These are phyloP conservation scores for Aureobasidium sp. DNA, from an alignment of 2,329 filamentous ascomycete species.

Conservation along the genomic window DNA sequence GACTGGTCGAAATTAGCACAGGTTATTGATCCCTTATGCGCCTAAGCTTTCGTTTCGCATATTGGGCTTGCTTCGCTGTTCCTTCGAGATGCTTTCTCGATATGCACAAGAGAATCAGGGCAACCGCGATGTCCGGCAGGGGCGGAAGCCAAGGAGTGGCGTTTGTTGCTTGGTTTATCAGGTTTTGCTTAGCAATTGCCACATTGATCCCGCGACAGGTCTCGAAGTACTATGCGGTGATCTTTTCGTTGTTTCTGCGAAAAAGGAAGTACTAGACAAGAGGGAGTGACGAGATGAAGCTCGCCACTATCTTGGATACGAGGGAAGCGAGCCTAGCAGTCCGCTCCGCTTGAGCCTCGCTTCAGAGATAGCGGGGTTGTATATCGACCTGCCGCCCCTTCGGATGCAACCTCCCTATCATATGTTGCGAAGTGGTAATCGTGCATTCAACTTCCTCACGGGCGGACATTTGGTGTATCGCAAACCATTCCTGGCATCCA, in stretches of 20 bases:
- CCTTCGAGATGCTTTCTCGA: neutral
- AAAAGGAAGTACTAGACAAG: neutral
- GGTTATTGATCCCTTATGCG: neutral
- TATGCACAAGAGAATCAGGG: neutral
- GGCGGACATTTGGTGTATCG: too few species aligned
- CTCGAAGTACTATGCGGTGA: neutral
- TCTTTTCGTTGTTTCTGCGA: neutral
- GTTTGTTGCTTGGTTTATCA: too few species aligned
- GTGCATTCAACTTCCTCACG: too few species aligned
- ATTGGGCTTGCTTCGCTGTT: neutral
- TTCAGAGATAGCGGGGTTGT: neutral
- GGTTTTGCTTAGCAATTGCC: neutral
- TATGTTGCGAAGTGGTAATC: too few species aligned
- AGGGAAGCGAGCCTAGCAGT: neutral
- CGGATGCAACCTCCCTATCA: neutral
- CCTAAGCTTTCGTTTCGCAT: neutral
- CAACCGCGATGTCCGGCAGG: too few species aligned
- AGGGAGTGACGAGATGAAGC: too few species aligned
- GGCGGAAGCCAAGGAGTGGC: too few species aligned
- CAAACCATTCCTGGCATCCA: too few species aligned
- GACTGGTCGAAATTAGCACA: constrained; percentile 7
- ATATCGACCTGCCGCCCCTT: neutral
- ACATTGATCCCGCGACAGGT: neutral
- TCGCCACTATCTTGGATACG: neutral
- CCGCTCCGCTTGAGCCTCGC: neutral